Conservation (phyloP, 345 rosid species). For the Eucalyptus dawsonii region DNA sequence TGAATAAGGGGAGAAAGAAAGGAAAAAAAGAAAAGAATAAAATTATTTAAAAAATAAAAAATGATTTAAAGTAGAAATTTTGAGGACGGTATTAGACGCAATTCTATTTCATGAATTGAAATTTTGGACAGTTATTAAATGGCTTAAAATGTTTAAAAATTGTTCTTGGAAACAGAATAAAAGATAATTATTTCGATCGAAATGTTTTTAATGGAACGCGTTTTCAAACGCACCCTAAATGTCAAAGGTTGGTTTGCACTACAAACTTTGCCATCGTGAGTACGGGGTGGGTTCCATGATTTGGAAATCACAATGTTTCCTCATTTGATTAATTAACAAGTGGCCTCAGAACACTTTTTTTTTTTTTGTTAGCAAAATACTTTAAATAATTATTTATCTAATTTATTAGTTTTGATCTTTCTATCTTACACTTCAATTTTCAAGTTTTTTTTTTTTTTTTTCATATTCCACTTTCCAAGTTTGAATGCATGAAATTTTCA, state of each 20-base stretch:
- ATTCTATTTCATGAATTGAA: too few species aligned
- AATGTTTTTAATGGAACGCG: too few species aligned
- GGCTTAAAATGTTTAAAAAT: too few species aligned
- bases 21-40: too few species aligned
- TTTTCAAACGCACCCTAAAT: background rate
- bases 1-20: too few species aligned
- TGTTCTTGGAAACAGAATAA: fast-evolving
- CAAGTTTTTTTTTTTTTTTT: too few species aligned
- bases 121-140: fast-evolving
- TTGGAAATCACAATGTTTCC: background rate
- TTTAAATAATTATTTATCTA: background rate
- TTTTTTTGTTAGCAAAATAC: background rate
- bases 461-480: background rate
- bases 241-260: background rate
- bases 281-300: background rate
- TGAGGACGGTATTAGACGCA: fast-evolving
- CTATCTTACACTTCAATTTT: background rate
- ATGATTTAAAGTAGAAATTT: too few species aligned
- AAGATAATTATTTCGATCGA: fast-evolving
- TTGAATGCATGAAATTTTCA: background rate
- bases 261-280: background rate
- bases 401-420: background rate
- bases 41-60: too few species aligned
- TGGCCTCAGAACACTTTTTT: background rate
- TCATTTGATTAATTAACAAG: background rate